Evolutionary conservation across 352 stramenopile genomes (phyloP), one percentile per base, ranked within the genome.

Genomic region (Phytopythium delawarense): DNA sequence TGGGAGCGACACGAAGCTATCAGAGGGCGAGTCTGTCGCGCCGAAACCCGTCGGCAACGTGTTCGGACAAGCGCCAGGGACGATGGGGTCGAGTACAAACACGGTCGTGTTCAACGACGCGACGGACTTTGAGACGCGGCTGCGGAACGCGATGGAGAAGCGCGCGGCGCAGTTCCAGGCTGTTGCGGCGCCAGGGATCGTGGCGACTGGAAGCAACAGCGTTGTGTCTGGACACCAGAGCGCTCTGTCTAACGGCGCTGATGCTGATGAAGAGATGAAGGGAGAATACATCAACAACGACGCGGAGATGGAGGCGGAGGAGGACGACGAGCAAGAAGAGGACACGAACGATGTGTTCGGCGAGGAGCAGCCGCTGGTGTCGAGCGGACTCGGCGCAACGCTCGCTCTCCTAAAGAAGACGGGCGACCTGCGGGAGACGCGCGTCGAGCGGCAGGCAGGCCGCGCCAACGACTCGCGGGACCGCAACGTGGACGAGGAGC

Each of bases 381-480:
- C 78, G 3, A 79, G 71, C 45, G 96, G 96, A 30, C 88, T 99
- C 70, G 91, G 88, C 12, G 89, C 88, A 42, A 97, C 97, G 5
- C 79, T 99, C 21, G 88, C 88, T 15, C 78, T 99, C 32, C 81
- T 99, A 25, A 88, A 89, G 32, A 89, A 91, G 45, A 98, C 92
- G 12, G 97, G 97, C 32, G 96, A 99, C 60, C 81, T 99, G 13
- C 84, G 81, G 3, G 72, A 90, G 44, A 91, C 94, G 7, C 81
- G 89, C 32, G 77, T 84, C 7, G 91, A 98, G 69, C 87, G 97
- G 55, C 84, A 98, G 54, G 83, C 93, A 28, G 97, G 97, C 34
- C 83, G 97, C 53, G 91, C 95, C 1, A 98, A 99, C 58, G 97
- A 99, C 74, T 71, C 90, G 15, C 96, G 96, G 32, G 93, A 98